Evolutionary conservation across 208 protist genomes (phyloP).

Genomic region (Wallacemonas sp.): DNA sequence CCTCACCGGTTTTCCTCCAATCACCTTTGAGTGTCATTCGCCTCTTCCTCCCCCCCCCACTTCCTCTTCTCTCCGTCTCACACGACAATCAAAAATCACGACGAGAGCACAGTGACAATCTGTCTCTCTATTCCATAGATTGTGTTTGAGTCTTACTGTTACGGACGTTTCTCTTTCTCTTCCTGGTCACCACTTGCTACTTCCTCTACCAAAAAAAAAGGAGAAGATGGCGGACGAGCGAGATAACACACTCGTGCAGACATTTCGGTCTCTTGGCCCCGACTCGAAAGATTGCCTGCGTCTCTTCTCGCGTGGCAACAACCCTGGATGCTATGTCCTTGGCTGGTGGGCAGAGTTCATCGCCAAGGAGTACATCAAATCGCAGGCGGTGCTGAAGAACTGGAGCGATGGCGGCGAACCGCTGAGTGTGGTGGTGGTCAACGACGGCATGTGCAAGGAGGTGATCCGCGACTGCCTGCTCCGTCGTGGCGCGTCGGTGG

Average conservation of each 20-base stretch:
- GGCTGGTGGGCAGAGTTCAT: slow-evolving; percentile 76
- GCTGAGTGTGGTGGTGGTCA: slow-evolving; percentile 73
- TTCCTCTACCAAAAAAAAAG: slow-evolving; percentile 18
- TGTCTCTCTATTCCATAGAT: too few relatives aligned
- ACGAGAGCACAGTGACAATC: too few relatives aligned
- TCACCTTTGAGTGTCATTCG: too few relatives aligned
- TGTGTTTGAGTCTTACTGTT: too few relatives aligned
- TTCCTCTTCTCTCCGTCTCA: too few relatives aligned
- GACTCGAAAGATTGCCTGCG: slow-evolving; percentile 74
- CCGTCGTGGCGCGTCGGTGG: slow-evolving; percentile 69
- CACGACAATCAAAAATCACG: too few relatives aligned
- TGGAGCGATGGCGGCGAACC: slow-evolving; percentile 36
- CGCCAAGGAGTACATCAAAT: slow-evolving; percentile 89
- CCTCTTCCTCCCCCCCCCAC: too few relatives aligned
- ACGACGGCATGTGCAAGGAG: slow-evolving; percentile 82
- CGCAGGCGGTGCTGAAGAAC: slow-evolving; percentile 73
- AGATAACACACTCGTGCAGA: slow-evolving; percentile 58
- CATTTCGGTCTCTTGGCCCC: slow-evolving; percentile 58
- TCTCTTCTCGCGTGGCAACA: slow-evolving; percentile 65
- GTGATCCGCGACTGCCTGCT: slow-evolving; percentile 88
- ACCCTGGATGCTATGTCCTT: slow-evolving; percentile 73
- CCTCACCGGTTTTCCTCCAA: too few relatives aligned
- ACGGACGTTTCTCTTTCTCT: too few relatives aligned
- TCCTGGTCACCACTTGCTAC: too few relatives aligned
- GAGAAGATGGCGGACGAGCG: slow-evolving; percentile 69